phyloP scores from a whole-genome alignment of 2,329 filamentous ascomycete genomes.

The Colletotrichum sp. region DNA sequence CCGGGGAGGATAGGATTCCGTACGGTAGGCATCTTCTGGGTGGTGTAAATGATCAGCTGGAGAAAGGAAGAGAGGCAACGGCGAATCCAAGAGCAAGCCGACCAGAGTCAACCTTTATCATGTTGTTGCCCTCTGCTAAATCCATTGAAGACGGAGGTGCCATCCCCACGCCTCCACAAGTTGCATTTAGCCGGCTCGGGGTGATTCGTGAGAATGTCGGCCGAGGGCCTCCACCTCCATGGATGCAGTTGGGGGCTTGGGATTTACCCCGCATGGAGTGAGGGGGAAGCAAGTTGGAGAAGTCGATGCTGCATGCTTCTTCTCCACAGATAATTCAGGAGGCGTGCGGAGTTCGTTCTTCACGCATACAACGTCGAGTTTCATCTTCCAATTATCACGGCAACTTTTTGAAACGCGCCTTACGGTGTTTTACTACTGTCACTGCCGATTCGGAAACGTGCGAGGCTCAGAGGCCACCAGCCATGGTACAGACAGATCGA shows the following conservation, averaged over 20 bases:
- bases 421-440: neutral
- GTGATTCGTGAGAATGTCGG: constrained; percentile 9
- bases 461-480: neutral
- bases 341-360: neutral
- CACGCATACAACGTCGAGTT: neutral
- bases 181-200: constrained; percentile 16
- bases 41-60: fast-evolving
- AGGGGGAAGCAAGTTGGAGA: constrained; percentile 1
- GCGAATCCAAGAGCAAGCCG: fast-evolving
- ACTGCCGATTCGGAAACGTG: neutral
- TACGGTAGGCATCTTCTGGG: constrained; percentile 48
- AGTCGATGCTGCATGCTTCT: neutral
- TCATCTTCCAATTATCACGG: neutral
- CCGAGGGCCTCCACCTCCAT: constrained; percentile 7
- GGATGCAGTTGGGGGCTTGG: neutral
- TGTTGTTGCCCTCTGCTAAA: neutral
- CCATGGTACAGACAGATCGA: neutral
- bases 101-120: neutral
- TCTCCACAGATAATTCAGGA: neutral
- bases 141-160: neutral
- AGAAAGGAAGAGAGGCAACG: neutral
- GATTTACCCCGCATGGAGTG: constrained; percentile 8
- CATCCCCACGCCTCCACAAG: constrained; percentile 16
- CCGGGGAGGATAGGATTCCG: constrained; percentile 62
- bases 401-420: neutral